These are phyloP conservation scores for Fusarium cicatricum DNA, from an alignment of 2,329 filamentous ascomycete species.

Conservation along the genomic window DNA sequence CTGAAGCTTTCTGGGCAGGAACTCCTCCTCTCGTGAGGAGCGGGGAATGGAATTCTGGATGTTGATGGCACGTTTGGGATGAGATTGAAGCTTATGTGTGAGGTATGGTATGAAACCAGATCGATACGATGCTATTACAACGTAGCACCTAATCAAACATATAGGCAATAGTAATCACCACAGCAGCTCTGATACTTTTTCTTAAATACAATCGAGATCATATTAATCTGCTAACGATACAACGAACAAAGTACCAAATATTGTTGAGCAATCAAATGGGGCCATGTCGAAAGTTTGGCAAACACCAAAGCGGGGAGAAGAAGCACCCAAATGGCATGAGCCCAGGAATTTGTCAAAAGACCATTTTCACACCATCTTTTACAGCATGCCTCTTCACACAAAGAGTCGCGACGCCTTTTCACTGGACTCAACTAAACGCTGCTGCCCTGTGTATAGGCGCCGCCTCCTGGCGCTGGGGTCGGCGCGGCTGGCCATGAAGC, in stretches of 20 bases:
- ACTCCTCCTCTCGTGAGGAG: slow-evolving; percentile 1
- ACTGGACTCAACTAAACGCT: background rate
- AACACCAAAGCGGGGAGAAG: background rate
- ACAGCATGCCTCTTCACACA: background rate
- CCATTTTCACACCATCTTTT: background rate
- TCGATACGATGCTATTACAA: no score
- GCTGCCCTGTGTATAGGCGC: slow-evolving; percentile 25
- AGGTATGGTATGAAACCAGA: slow-evolving; percentile 31
- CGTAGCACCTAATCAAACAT: no score
- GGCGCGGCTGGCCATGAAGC: slow-evolving; percentile 24
- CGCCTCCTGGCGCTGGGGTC: slow-evolving; percentile 11
- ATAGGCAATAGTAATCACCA: background rate
- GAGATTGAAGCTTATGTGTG: slow-evolving; percentile 17
- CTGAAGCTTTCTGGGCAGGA: slow-evolving; percentile 5
- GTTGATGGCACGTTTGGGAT: background rate
- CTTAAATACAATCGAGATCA: background rate
- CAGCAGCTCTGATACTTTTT: background rate
- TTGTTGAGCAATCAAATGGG: slow-evolving; percentile 9
- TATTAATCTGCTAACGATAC: background rate
- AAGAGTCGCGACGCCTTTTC: background rate
- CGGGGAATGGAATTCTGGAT: background rate
- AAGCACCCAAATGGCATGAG: slow-evolving; percentile 25
- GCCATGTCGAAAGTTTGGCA: slow-evolving; percentile 10
- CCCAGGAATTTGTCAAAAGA: background rate
- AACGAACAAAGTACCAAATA: slow-evolving; percentile 1